These are phyloP conservation scores for Colletotrichum sp. DNA, from an alignment of 2,329 filamentous ascomycete genomes.

Conservation along the genomic window DNA sequence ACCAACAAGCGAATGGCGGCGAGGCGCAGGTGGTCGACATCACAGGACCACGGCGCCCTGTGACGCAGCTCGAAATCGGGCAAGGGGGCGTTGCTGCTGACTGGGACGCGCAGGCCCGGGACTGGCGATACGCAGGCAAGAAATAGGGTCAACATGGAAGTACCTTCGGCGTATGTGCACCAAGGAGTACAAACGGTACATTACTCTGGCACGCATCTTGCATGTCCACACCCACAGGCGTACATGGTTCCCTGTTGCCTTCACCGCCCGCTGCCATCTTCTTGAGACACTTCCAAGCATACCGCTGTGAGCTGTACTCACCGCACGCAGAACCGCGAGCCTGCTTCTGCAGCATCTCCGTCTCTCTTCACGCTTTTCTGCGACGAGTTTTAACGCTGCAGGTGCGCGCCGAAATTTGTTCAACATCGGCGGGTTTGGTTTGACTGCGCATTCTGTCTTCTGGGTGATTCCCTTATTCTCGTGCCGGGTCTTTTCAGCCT, in stretches of 20 bases:
- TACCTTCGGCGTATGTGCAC: background rate
- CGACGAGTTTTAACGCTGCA: background rate
- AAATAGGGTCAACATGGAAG: background rate
- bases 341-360: background rate
- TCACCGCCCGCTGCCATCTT: background rate
- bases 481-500: background rate
- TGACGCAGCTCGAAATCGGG: conserved; percentile 2
- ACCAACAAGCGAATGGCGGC: conserved; percentile 4
- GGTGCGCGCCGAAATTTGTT: background rate
- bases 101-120: background rate
- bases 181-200: background rate
- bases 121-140: background rate
- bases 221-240: background rate
- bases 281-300: background rate
- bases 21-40: conserved; percentile 19
- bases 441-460: background rate
- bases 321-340: background rate
- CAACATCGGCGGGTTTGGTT: background rate
- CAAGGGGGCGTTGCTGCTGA: background rate
- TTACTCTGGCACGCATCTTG: background rate
- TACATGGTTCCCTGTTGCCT: background rate
- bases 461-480: background rate
- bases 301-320: background rate
- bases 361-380: background rate
- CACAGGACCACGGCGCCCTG: conserved; percentile 19